Evolutionary conservation across 176 grass and related monocot species (phyloP).

Genomic region (Phragmites australis): DNA sequence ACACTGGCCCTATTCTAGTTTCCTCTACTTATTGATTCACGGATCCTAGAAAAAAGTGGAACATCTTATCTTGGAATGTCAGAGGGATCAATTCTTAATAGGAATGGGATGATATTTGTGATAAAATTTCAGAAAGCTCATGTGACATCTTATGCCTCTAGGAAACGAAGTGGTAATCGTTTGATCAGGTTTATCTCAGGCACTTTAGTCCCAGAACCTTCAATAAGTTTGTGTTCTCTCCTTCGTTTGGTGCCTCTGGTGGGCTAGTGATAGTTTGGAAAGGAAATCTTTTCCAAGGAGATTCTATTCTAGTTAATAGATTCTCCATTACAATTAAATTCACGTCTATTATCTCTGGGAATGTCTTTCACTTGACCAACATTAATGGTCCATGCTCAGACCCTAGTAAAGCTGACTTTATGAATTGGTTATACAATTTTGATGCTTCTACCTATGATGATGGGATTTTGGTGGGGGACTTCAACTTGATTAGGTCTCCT

Average conservation of each 20-base stretch:
- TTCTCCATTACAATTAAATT: not conserved
- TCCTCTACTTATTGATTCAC: no score
- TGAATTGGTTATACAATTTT: not conserved
- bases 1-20: no score
- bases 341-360: rapidly evolving
- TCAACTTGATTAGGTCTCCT: not conserved
- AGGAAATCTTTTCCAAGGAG: not conserved
- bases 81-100: not conserved
- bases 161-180: not conserved
- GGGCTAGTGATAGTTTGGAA: not conserved
- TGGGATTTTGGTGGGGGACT: not conserved
- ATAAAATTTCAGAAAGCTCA: not conserved
- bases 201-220: not conserved
- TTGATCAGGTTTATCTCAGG: not conserved
- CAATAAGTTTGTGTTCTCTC: not conserved
- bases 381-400: not conserved
- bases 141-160: not conserved
- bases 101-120: not conserved
- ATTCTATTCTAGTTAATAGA: not conserved
- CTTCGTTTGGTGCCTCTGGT: not conserved
- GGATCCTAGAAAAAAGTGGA: no score
- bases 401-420: rapidly evolving
- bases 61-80: not conserved
- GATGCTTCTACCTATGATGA: not conserved
- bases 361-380: not conserved